Evolutionary conservation across 306 rosid genomes (phyloP).

Genomic region (Lablab purpureus): DNA sequence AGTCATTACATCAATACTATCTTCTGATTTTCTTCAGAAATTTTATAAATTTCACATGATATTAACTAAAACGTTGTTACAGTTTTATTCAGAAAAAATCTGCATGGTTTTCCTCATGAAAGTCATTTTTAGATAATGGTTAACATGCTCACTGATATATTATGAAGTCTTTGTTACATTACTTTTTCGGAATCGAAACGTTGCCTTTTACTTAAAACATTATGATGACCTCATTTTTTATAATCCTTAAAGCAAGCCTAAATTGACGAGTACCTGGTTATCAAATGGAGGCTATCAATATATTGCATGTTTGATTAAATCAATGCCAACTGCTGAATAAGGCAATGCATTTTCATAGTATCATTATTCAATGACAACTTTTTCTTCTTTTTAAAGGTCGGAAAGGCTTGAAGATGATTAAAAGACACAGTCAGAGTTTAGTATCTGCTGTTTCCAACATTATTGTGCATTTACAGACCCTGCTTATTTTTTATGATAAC

Average conservation of each 20-base stretch:
- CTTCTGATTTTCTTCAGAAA: constrained; percentile 25
- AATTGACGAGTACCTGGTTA: constrained; percentile 1
- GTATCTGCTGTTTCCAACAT: constrained; percentile 70
- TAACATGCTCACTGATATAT: not conserved
- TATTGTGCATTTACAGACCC: constrained; percentile 79
- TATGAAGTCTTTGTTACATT: not conserved
- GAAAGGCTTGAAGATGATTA: constrained; percentile 75
- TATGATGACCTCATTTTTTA: constrained; percentile 11
- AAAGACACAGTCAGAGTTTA: constrained; percentile 75
- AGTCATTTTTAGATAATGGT: constrained; percentile 7
- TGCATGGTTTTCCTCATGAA: constrained; percentile 14
- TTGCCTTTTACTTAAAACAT: constrained; percentile 8
- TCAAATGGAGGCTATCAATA: constrained; percentile 18
- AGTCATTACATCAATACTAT: not conserved
- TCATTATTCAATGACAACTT: constrained; percentile 41
- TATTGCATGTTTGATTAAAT: constrained; percentile 21
- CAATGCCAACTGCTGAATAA: constrained; percentile 21
- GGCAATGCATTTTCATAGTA: constrained; percentile 25
- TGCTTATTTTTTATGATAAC: constrained; percentile 62
- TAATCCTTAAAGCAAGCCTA: not conserved
- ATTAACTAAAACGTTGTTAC: constrained; percentile 13
- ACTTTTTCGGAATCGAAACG: not conserved
- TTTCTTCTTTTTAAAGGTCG: constrained; percentile 57
- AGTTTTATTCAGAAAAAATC: constrained; percentile 4
- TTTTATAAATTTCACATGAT: constrained; percentile 15